A percentile compares a stretch with the other conserved stretches of the same genome.
Evolutionary conservation across 768 basidiomycete genomes (phyloP).

Genomic region (Tubosaeta sp.): DNA sequence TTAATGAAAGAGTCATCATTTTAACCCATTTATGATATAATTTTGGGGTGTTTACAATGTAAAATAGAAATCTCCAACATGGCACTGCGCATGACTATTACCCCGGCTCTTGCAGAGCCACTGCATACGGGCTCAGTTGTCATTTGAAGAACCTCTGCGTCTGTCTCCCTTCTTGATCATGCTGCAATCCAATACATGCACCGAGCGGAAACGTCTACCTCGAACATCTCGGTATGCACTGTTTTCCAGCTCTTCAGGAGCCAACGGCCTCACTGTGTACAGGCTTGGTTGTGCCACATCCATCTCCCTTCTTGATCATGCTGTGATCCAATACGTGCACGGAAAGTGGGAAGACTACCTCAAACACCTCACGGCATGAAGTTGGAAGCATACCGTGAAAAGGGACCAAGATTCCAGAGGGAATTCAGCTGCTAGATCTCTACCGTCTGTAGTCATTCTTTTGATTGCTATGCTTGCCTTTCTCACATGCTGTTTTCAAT

Average conservation of each 20-base stretch:
- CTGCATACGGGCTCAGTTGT: conserved; percentile 31
- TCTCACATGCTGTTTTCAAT: too few relatives aligned
- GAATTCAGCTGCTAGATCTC: conserved; percentile 71
- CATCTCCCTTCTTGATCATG: conserved; percentile 51
- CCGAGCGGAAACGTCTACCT: conserved; percentile 61
- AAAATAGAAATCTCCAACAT: too few relatives aligned
- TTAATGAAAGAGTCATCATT: too few relatives aligned
- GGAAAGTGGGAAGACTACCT: conserved; percentile 65
- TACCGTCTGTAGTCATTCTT: conserved; percentile 31
- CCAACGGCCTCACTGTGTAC: conserved; percentile 12
- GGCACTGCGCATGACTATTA: conserved; percentile 45
- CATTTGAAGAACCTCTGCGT: conserved; percentile 51
- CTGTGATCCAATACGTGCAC: conserved; percentile 71
- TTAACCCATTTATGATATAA: too few relatives aligned
- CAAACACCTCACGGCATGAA: conserved; percentile 58
- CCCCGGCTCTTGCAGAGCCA: not conserved
- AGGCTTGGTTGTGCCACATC: conserved; percentile 40
- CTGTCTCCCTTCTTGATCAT: conserved; percentile 51
- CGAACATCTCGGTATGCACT: too few relatives aligned
- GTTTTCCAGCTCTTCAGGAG: not conserved
- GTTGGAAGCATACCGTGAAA: conserved; percentile 57
- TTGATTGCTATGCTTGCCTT: too few relatives aligned
- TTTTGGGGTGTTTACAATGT: too few relatives aligned
- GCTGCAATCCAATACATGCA: conserved; percentile 72
- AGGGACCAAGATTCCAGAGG: conserved; percentile 71